Conservation (phyloP, 345 rosid species). For the Heritiera littoralis region DNA sequence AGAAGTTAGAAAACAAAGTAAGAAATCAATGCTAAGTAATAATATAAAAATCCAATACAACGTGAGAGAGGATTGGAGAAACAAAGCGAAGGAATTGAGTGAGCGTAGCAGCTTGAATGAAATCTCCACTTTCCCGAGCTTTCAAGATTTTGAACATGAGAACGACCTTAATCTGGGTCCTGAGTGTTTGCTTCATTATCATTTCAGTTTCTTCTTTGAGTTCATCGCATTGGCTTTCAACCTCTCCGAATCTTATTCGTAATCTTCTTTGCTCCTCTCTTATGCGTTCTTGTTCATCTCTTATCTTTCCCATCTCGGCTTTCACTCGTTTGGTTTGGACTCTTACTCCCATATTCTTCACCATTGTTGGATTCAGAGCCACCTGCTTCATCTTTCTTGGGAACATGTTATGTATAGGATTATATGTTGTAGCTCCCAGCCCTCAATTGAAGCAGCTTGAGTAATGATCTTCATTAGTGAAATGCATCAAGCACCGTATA, state of each 20-base stretch:
- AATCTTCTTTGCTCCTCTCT: not conserved
- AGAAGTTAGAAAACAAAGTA: not conserved
- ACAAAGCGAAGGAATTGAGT: not conserved
- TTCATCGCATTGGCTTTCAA: not conserved
- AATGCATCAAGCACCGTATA: not conserved
- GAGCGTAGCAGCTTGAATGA: not conserved
- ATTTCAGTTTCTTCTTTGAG: not conserved
- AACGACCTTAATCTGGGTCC: not conserved
- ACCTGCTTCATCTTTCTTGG: not conserved
- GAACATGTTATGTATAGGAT: not conserved
- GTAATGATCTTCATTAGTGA: not conserved
- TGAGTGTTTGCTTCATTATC: not conserved
- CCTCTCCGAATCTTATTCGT: not conserved
- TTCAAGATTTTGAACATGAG: constrained; percentile 11
- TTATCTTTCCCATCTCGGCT: not conserved
- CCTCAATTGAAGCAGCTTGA: not conserved
- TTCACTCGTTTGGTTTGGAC: not conserved
- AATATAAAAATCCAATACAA: too few relatives aligned
- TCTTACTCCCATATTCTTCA: not conserved
- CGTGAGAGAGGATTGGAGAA: not conserved
- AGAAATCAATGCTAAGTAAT: not conserved
- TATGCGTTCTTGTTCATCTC: not conserved
- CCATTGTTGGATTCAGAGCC: not conserved
- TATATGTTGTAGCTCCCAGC: too few relatives aligned
- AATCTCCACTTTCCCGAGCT: not conserved